Base-by-base conservation (phyloP, 345 rosid genomes). In the Barbarea vulgaris region DNA sequence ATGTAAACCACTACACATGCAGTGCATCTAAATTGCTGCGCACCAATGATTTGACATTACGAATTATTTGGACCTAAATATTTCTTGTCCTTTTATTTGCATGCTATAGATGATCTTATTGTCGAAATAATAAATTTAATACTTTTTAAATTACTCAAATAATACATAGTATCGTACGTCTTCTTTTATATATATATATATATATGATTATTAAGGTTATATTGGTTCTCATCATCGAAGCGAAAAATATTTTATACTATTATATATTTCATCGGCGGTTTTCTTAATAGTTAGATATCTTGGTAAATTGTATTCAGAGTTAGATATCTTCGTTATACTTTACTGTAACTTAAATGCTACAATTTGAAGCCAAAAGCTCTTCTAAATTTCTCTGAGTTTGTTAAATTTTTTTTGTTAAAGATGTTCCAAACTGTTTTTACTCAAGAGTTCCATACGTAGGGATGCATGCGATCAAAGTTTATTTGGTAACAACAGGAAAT, bases 1-100 rank as follows among this genome's bases (percentile, higher is more conserved):
- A 59, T 50, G 41, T 39, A 75, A 75, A 37, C 37, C 67, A 46
- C 52, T 66, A 48, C 73, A 67, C 73, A 75, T 75, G 67, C 79
- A 75, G 18, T 48, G 78, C 67, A 48, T 58, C 73, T 67, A 58
- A 66, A 75, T 37, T 58, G 61, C 67, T 58, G 17, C 44, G 59
- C 53, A 59, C 9, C 7, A 67, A 59, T 60, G 55, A 59, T 75
- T 51, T 59, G 54, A 75, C 62, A 25, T 14, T 66, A 48, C 17
- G 55, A 67, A 67, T 58, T 34, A 74, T 56, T 8, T 48, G 62
- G 68, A 67, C 41, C 25, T 17, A 0, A 37, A 75, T 51, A 75
- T 75, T 19, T 75, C 15, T 19, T 75, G 79, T 67, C 79, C 55
- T 55, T 50, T 75, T 21, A 37, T 67, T 34, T 67, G 52, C 66